Base-by-base conservation (phyloP, 2,329 filamentous ascomycete genomes). In the Colletotrichum liaoningense region DNA sequence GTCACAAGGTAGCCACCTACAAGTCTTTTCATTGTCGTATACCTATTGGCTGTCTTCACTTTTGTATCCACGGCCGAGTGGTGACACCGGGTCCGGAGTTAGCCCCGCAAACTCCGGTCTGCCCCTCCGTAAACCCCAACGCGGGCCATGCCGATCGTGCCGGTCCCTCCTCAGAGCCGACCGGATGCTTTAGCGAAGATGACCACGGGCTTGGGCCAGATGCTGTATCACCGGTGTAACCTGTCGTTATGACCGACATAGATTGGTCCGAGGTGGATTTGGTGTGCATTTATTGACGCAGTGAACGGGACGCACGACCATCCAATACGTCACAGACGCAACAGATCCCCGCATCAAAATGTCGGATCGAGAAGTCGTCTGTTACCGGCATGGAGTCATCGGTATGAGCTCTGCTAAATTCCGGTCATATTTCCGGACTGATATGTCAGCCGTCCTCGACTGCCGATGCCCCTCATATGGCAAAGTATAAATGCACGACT, bases 401-500 rank as follows among this genome's bases (percentile, higher is more conserved):
- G 57, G 28, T 14, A 12, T 26, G 24, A 12, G 22, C 5, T 7
- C 24, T 30, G 33, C 57, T 63, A 68, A 63, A 69, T 63, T 69
- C 69, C 69, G 64, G 38, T 4, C 28, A 22, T 72, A 72, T 69
- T 38, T 58, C 69, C 69, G 69, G 16, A 3, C n/a, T 63, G 9
- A 46, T 46, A 35, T 46, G 3, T 42, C 28, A 58, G 16, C 19
- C 28, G 62, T 28, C 54, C 30, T 49, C 33, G 49, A 54, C 11
- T 58, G 28, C 54, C 42, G 42, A 11, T 38, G 35, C 69, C 69
- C 64, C 64, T 68, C 64, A 24, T 26, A 0, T 30, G 5, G 6
- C 12, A 46, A n/a, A 19, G 52, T 54, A 69, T 26, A 69, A 68
- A 49, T 2, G 0, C 1, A 19, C 38, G 38, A 2, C 26, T 42